Conservation (phyloP, 345 rosid species). For the Rhizophora apiculata region DNA sequence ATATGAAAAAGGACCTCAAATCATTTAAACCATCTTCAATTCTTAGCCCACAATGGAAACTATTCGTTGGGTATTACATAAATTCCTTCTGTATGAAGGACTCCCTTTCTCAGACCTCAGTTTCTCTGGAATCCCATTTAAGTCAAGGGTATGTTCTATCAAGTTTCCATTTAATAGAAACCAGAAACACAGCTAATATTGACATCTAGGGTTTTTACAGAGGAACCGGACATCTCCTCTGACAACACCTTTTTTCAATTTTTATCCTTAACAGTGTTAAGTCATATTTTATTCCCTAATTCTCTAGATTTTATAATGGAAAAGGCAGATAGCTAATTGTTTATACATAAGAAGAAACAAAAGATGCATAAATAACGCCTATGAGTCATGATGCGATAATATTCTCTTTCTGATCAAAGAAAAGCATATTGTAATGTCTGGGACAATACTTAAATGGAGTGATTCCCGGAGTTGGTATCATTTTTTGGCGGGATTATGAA, state of each 20-base stretch:
- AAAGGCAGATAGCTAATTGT: neutral
- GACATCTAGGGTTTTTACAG: constrained; percentile 21
- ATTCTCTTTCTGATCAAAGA: constrained; percentile 39
- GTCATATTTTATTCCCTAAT: neutral
- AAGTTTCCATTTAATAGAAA: constrained; percentile 8
- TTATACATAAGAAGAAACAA: constrained; percentile 40
- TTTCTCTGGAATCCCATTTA: constrained; percentile 27
- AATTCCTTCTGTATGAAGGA: constrained; percentile 19
- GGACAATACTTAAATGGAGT: constrained; percentile 44
- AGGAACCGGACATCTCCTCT: neutral
- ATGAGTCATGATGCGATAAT: constrained; percentile 30
- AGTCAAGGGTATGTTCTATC: constrained; percentile 21
- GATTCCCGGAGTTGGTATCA: constrained; percentile 64
- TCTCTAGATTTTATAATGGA: neutral
- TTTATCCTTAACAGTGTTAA: neutral
- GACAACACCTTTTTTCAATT: neutral
- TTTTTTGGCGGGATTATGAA: constrained; percentile 58
- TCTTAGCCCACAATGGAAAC: constrained; percentile 13
- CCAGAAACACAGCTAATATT: neutral
- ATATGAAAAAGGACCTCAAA: constrained; percentile 11
- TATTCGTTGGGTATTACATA: constrained; percentile 20
- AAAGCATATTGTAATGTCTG: constrained; percentile 9
- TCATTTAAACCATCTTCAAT: constrained; percentile 16
- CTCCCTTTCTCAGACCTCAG: constrained; percentile 4
- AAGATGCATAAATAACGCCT: constrained; percentile 40